These are phyloP conservation scores for Cydonia oblonga DNA, from an alignment of 331 rosid species.

Conservation along the genomic window DNA sequence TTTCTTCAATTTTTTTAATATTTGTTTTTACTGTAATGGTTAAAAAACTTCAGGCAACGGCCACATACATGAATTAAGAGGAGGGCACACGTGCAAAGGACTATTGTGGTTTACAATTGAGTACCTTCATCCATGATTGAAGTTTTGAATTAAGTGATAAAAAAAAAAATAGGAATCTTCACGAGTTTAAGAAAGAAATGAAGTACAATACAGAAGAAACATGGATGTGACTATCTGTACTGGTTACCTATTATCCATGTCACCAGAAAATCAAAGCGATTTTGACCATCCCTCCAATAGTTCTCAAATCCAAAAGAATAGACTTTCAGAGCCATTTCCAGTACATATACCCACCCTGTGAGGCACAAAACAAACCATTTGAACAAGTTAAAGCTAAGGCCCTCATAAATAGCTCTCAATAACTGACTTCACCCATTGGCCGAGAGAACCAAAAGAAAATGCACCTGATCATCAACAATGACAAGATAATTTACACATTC, in stretches of 20 bases:
- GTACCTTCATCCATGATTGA: no score
- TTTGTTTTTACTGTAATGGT: no score
- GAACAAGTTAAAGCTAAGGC: not conserved
- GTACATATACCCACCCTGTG: constrained; percentile 85
- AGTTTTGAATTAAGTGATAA: no score
- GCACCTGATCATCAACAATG: not conserved
- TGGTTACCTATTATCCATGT: constrained; percentile 71
- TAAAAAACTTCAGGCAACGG: no score
- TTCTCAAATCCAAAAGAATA: constrained; percentile 75
- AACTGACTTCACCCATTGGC: not conserved
- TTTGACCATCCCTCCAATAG: constrained; percentile 96
- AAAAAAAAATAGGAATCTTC: no score
- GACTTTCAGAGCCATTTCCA: constrained; percentile 80
- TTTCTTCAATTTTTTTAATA: no score
- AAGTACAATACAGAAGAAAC: not conserved
- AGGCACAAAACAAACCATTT: constrained; percentile 11
- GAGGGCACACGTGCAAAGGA: no score
- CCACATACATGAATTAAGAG: no score
- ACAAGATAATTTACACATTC: not conserved
- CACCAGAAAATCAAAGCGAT: constrained; percentile 78
- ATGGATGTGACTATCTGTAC: not conserved
- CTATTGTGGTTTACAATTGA: no score
- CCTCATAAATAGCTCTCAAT: not conserved
- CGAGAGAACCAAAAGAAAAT: not conserved
- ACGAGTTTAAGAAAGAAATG: no score